phyloP scores from a whole-genome alignment of 2,329 filamentous ascomycete species.

The Chaetomiaceae sp. region DNA sequence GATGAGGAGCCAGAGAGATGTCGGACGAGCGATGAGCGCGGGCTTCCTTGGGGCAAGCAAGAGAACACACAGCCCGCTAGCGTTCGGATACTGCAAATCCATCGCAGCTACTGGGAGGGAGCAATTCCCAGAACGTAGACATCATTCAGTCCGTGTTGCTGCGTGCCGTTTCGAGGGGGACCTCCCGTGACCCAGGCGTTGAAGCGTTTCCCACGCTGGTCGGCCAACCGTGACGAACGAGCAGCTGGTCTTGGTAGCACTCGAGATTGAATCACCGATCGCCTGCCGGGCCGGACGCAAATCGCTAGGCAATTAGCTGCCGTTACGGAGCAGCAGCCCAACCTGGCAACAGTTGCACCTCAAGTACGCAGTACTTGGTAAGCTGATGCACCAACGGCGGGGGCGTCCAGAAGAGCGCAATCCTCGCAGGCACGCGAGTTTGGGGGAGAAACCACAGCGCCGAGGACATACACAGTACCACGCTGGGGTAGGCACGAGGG shows the following conservation, averaged over 20 bases:
- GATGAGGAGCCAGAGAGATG: slow-evolving; percentile 10
- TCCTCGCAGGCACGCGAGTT: not conserved
- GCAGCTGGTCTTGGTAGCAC: slow-evolving; percentile 20
- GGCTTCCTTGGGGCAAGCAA: no score
- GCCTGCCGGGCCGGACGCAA: slow-evolving; percentile 16
- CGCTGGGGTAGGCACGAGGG: slow-evolving; percentile 9
- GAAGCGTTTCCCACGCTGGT: no score
- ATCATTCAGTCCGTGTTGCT: no score
- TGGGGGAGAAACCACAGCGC: slow-evolving; percentile 8
- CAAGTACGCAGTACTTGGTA: no score
- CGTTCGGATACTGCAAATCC: not conserved
- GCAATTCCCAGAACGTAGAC: no score
- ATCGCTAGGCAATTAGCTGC: slow-evolving; percentile 2
- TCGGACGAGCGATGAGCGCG: slow-evolving; percentile 13
- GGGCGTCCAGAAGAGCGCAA: not conserved
- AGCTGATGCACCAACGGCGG: slow-evolving; percentile 10
- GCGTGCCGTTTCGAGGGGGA: slow-evolving; percentile 8
- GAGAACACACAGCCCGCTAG: no score
- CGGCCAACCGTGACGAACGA: slow-evolving; percentile 2
- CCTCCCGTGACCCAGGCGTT: no score
- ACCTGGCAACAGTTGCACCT: no score
- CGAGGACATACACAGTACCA: slow-evolving; percentile 7
- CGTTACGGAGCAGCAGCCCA: slow-evolving; percentile 7
- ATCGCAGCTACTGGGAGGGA: not conserved
- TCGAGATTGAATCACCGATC: slow-evolving; percentile 27